phyloP scores from a whole-genome alignment of 495 filamentous ascomycete species.

The Cetradonia linearis region DNA sequence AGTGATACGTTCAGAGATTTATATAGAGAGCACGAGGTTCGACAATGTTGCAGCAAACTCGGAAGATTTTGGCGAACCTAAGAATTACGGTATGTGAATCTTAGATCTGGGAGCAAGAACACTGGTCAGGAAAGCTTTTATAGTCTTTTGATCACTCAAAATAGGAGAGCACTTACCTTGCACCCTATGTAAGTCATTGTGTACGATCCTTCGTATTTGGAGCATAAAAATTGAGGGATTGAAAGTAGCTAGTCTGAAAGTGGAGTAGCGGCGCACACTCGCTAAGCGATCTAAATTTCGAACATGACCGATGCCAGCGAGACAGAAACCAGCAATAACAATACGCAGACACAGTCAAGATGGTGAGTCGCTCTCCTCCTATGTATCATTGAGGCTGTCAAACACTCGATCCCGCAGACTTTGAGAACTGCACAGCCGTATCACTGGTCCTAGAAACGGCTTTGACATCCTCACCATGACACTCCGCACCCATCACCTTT shows the following conservation, averaged over 20 bases:
- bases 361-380: conserved; percentile 35
- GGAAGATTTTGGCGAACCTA: background rate
- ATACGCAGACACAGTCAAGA: conserved; percentile 32
- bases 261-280: conserved; percentile 21
- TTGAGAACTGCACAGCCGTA: background rate
- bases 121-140: background rate
- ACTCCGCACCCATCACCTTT: background rate
- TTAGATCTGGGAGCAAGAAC: background rate
- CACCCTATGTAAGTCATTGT: background rate
- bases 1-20: background rate
- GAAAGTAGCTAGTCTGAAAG: conserved; percentile 11
- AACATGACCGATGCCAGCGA: conserved; percentile 11
- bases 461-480: conserved; percentile 5
- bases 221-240: conserved; percentile 14
- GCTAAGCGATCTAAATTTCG: conserved; percentile 20
- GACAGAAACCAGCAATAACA: conserved; percentile 7
- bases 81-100: background rate
- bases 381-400: background rate
- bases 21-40: background rate
- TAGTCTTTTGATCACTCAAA: too few species aligned
- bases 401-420: too few species aligned
- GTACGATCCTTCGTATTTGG: background rate
- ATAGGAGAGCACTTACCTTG: background rate
- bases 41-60: background rate
- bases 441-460: background rate